Evolutionary conservation across 2,329 filamentous ascomycete species (phyloP).

Genomic region (Neonectria sp.): DNA sequence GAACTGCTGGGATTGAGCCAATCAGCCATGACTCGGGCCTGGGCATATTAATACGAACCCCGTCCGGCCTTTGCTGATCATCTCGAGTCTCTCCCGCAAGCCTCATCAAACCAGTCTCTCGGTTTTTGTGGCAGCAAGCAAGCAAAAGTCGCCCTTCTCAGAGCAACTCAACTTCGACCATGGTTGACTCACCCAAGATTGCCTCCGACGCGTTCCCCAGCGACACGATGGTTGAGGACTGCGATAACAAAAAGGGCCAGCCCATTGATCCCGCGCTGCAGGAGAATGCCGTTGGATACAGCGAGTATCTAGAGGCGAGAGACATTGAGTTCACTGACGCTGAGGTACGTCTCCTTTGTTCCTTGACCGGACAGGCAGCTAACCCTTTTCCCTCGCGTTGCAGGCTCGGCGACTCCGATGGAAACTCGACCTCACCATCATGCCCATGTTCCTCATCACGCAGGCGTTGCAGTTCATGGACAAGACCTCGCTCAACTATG

Average conservation of each 20-base stretch:
- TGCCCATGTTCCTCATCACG: constrained; percentile 5
- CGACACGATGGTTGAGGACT: constrained; percentile 2
- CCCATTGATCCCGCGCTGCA: background rate
- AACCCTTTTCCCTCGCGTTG: background rate
- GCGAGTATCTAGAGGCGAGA: background rate
- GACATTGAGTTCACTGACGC: background rate
- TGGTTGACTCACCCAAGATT: background rate
- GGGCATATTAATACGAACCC: background rate
- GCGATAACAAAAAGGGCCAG: background rate
- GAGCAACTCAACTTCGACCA: background rate
- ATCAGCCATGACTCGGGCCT: background rate
- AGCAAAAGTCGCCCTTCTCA: background rate
- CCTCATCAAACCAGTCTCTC: background rate
- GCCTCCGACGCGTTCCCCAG: background rate
- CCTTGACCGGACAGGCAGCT: background rate
- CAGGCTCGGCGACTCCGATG: constrained; percentile 3
- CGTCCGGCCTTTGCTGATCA: background rate
- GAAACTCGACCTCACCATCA: constrained; percentile 5
- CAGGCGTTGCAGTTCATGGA: constrained; percentile 6
- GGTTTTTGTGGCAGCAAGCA: background rate
- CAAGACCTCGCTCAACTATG: constrained; percentile 3
- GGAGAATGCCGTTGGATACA: constrained; percentile 7
- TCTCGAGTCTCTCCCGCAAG: background rate
- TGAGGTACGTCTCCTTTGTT: background rate
- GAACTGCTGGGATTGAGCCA: background rate